Evolutionary conservation across 306 rosid species (phyloP), one percentile per base, ranked within the genome.

Genomic region (Leucaena leucocephala): DNA sequence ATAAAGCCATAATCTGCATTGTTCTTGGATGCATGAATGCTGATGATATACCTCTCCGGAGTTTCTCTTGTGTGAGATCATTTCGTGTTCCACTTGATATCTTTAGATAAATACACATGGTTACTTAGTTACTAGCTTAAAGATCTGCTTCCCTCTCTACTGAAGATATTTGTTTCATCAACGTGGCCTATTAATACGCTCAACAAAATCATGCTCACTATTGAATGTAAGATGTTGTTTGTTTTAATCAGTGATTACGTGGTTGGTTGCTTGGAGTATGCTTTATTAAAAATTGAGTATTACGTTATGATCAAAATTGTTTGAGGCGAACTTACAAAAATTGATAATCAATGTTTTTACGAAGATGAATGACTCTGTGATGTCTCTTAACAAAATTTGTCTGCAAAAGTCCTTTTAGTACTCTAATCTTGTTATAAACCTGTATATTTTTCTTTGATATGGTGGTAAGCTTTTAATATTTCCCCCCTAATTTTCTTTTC

Each of bases 351-450:
- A 45, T 49, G 14, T 57, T 15, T 27, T 54, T 21, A 7, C 17
- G 19, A 74, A 12, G 27, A 58, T 22, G 69, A 22, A 59, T 27
- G 33, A 55, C 43, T 45, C 33, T 2, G 3, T 42, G 46, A 5
- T 22, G n/a, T 22, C 12, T 16, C 33, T 68, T 43, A 7, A 0
- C 9, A 4, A 42, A 65, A 67, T 39, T 11, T n/a, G 49, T 19
- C 34, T 57, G n/a, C 43, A 72, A 10, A 38, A 46, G 43, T 67
- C 14, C 45, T 38, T 71, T 76, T n/a, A 58, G 40, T 71, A 7
- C 78, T 71, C 57, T 48, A 57, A 69, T 54, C 44, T 43, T 40
- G 75, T 7, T 55, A 33, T 43, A 40, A 59, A 34, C 43, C 38
- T 70, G 34, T 12, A 8, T 34, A 2, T 33, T 77, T 21, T 16